phyloP scores from a whole-genome alignment of 495 filamentous ascomycete genomes.

The Penicillium cinerascens region DNA sequence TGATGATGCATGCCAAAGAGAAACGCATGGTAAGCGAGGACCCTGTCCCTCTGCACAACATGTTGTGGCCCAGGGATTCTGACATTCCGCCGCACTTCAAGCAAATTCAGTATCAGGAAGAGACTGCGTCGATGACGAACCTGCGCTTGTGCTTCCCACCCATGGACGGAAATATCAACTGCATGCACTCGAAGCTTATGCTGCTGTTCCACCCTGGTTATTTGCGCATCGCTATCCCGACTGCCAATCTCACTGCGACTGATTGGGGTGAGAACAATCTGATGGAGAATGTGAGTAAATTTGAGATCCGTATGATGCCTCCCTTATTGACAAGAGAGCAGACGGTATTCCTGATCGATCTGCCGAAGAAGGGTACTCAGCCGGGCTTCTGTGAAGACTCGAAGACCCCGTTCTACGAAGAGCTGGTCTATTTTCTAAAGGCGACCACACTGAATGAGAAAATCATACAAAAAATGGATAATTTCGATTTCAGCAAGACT shows the following conservation, averaged over 20 bases:
- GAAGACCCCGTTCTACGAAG: slow-evolving; percentile 55
- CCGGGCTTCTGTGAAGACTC: background rate
- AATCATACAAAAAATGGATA: slow-evolving; percentile 55
- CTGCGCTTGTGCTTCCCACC: slow-evolving; percentile 76
- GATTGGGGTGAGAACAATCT: slow-evolving; percentile 80
- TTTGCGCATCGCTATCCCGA: slow-evolving; percentile 73
- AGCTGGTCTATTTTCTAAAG: slow-evolving; percentile 66
- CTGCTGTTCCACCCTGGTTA: slow-evolving; percentile 68
- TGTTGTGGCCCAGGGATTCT: background rate
- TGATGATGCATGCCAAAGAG: slow-evolving; percentile 67
- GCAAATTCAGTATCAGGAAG: slow-evolving; percentile 22
- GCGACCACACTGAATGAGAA: slow-evolving; percentile 62
- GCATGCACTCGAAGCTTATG: slow-evolving; percentile 90
- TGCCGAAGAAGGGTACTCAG: slow-evolving; percentile 53
- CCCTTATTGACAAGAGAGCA: slow-evolving; percentile 18
- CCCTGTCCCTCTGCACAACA: background rate
- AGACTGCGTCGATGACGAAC: slow-evolving; percentile 50
- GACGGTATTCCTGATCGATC: slow-evolving; percentile 80
- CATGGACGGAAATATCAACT: slow-evolving; percentile 59
- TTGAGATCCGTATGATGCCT: background rate
- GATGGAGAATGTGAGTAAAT: slow-evolving; percentile 68
- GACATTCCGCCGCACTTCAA: background rate
- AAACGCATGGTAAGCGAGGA: slow-evolving; percentile 43
- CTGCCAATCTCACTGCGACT: slow-evolving; percentile 71
- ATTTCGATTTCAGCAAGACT: slow-evolving; percentile 75